These are phyloP conservation scores for Candida mesenterica DNA, from an alignment of 1,139 yeast species.

Conservation along the genomic window DNA sequence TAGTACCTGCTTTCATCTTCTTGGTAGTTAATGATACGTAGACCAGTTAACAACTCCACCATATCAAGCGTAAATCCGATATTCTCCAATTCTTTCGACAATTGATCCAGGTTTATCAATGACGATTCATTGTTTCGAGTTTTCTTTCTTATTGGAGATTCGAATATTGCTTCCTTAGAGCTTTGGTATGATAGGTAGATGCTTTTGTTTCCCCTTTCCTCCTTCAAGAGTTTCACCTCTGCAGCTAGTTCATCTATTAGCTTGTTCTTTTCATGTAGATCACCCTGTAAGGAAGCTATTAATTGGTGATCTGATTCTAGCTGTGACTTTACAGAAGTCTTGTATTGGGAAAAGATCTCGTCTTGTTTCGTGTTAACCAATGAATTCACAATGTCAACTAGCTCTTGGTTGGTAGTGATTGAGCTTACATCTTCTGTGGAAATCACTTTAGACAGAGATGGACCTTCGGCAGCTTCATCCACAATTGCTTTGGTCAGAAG, in stretches of 20 bases:
- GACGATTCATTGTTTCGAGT: conserved; percentile 15
- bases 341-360: conserved; percentile 30
- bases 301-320: conserved; percentile 28
- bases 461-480: neutral
- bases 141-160: conserved; percentile 40
- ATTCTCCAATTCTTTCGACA: conserved; percentile 44
- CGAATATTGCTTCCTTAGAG: conserved; percentile 16
- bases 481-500: too few species aligned
- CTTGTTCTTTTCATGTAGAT: conserved; percentile 27
- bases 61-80: conserved; percentile 53
- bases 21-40: conserved; percentile 49
- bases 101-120: conserved; percentile 30
- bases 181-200: conserved; percentile 10
- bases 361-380: conserved; percentile 39
- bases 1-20: conserved; percentile 43
- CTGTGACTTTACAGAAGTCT: conserved; percentile 26
- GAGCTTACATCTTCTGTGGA: conserved; percentile 35
- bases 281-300: conserved; percentile 26
- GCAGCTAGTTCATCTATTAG: conserved; percentile 24
- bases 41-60: conserved; percentile 56
- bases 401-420: conserved; percentile 25
- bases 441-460: conserved; percentile 12
- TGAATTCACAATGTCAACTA: conserved; percentile 32
- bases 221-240: conserved; percentile 10
- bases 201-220: conserved; percentile 3